Evolutionary conservation across 139 green algal genomes (phyloP).

Genomic region (Zygnema cylindricum): DNA sequence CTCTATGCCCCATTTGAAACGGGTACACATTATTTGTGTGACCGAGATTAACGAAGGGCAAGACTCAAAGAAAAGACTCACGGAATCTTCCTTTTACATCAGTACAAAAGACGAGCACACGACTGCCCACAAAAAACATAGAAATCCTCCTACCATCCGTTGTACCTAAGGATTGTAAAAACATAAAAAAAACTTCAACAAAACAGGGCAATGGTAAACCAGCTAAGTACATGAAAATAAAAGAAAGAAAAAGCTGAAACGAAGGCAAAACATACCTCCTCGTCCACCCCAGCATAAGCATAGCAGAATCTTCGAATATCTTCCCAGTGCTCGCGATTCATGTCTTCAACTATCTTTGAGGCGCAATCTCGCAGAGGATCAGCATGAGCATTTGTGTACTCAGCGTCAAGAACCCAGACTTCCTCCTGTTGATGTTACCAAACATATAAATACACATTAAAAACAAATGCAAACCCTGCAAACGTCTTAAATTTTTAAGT

Average conservation of each 20-base stretch:
- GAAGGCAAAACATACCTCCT: conserved; percentile 35
- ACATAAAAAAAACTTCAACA: too few relatives aligned
- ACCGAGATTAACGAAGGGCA: neutral
- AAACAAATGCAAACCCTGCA: neutral
- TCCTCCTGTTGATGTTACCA: conserved; percentile 37
- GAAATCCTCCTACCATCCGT: too few relatives aligned
- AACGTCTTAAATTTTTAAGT: conserved; percentile 4
- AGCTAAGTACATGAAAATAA: too few relatives aligned
- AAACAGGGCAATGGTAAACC: neutral
- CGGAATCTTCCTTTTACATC: too few relatives aligned
- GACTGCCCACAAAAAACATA: too few relatives aligned
- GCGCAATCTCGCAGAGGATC: conserved; percentile 44
- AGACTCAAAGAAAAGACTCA: too few relatives aligned
- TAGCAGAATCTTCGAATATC: conserved; percentile 50
- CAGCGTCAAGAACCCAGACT: conserved; percentile 10
- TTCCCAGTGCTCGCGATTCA: conserved; percentile 48
- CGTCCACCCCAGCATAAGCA: conserved; percentile 19
- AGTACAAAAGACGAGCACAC: too few relatives aligned
- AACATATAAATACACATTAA: neutral
- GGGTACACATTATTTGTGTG: neutral
- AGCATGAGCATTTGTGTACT: conserved; percentile 31
- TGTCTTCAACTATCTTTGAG: conserved; percentile 40
- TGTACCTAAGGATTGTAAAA: too few relatives aligned
- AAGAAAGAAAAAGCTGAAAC: too few relatives aligned
- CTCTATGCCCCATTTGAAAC: conserved; percentile 1